phyloP scores from a whole-genome alignment of 495 filamentous ascomycete species.

The Daldinia decipiens region DNA sequence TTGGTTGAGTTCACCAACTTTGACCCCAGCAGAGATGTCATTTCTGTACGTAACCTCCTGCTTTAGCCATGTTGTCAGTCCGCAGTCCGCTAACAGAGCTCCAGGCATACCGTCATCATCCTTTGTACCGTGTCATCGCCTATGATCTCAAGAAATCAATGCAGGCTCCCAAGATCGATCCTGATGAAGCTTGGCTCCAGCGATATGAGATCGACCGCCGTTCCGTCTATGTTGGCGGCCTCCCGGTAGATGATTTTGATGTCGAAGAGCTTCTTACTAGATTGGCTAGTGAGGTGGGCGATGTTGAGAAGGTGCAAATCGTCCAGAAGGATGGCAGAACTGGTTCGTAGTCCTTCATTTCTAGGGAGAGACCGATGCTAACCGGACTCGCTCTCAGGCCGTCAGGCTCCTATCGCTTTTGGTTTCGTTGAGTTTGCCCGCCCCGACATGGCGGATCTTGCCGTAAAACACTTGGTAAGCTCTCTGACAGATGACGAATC shows the following conservation, averaged over 20 bases:
- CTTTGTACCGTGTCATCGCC: constrained; percentile 44
- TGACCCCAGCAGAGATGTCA: constrained; percentile 53
- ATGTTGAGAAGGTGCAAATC: constrained; percentile 55
- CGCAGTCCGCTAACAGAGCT: constrained; percentile 23
- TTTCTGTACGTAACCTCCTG: constrained; percentile 48
- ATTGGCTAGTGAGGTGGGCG: constrained; percentile 54
- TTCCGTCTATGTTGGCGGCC: constrained; percentile 62
- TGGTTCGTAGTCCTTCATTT: constrained; percentile 44
- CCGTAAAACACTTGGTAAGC: constrained; percentile 49
- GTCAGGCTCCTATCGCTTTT: constrained; percentile 52
- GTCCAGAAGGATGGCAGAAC: constrained; percentile 49
- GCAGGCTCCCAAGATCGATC: constrained; percentile 30
- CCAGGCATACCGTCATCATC: constrained; percentile 46
- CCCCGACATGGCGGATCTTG: constrained; percentile 50
- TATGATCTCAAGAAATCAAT: constrained; percentile 51
- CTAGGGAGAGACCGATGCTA: background rate
- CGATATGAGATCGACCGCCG: constrained; percentile 59
- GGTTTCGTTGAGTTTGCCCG: constrained; percentile 64
- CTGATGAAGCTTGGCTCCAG: constrained; percentile 49
- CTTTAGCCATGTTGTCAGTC: background rate
- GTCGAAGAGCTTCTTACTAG: constrained; percentile 51
- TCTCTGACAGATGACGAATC: constrained; percentile 11
- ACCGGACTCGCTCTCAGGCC: constrained; percentile 30
- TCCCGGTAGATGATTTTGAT: constrained; percentile 52
- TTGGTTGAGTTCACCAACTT: constrained; percentile 62